Conservation (phyloP, 495 filamentous ascomycete species). For the Penicillium parvum region DNA sequence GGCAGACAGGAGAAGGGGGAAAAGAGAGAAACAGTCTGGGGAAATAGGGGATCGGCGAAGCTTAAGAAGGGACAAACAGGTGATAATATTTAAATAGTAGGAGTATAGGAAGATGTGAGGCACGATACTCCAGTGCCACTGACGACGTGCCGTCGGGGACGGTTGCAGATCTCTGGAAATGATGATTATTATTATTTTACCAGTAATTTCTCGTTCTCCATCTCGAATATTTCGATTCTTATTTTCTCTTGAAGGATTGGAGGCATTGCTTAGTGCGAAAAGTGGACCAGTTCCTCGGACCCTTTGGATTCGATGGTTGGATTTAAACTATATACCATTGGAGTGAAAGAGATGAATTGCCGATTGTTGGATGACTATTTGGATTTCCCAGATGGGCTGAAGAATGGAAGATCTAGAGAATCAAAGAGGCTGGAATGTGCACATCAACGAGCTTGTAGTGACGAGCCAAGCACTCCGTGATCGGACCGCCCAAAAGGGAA, state of each 20-base stretch:
- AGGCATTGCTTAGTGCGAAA: conserved; percentile 24
- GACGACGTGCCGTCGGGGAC: conserved; percentile 44
- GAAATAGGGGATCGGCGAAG: conserved; percentile 71
- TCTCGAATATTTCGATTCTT: background rate
- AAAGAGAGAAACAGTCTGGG: conserved; percentile 39
- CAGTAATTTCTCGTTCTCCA: background rate
- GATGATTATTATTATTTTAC: background rate
- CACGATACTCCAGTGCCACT: conserved; percentile 41
- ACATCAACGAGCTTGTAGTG: too few species aligned
- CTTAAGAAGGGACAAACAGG: conserved; percentile 62
- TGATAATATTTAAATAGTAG: too few species aligned
- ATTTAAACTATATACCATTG: conserved; percentile 1
- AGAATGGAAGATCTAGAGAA: conserved; percentile 28
- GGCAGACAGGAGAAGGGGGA: conserved; percentile 22
- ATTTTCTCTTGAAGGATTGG: conserved; percentile 16
- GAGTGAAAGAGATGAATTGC: too few species aligned
- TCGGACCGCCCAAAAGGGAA: conserved; percentile 12
- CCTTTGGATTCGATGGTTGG: background rate
- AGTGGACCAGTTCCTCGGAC: conserved; percentile 40
- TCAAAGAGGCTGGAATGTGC: too few species aligned
- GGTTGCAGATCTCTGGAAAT: conserved; percentile 42
- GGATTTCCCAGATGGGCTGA: too few species aligned
- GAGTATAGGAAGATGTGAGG: too few species aligned
- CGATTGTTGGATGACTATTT: too few species aligned
- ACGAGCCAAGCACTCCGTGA: too few species aligned